Conservation (phyloP, 2,329 filamentous ascomycete genomes). For the Monilinia polystroma region DNA sequence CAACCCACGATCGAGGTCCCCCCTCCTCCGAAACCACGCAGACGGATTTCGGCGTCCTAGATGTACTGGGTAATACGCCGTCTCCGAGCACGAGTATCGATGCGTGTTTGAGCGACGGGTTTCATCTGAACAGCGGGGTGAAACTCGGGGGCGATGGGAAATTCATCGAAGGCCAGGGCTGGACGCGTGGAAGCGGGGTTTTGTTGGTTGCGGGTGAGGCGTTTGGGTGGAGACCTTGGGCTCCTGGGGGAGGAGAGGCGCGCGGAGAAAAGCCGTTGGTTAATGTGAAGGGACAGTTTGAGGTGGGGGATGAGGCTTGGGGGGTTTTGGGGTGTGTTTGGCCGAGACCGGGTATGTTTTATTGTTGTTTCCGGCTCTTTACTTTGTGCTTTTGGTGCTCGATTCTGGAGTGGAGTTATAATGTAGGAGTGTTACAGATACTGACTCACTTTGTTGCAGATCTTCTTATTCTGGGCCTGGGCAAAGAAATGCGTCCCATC, state of each 20-base stretch:
- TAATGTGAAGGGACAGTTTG: conserved; percentile 79
- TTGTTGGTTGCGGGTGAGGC: conserved; percentile 83
- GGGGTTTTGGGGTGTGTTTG: conserved; percentile 75
- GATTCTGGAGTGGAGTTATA: background rate
- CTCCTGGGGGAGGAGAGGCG: conserved; percentile 41
- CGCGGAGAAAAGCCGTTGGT: conserved; percentile 50
- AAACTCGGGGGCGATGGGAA: conserved; percentile 40
- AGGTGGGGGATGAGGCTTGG: conserved; percentile 69
- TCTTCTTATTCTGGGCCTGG: conserved; percentile 84
- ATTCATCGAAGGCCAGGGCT: conserved; percentile 43
- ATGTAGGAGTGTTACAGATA: background rate
- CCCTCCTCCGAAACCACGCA: conserved; percentile 59
- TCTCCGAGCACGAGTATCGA: conserved; percentile 81
- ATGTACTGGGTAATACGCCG: conserved; percentile 75
- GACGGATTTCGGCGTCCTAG: conserved; percentile 71
- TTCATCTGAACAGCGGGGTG: conserved; percentile 79
- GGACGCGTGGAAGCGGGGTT: conserved; percentile 64
- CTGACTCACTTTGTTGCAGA: conserved; percentile 51
- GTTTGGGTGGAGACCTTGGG: conserved; percentile 87
- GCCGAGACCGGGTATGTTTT: conserved; percentile 77
- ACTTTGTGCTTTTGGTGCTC: background rate
- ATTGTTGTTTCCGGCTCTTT: conserved; percentile 14
- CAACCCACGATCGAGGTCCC: conserved; percentile 54
- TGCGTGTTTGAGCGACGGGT: conserved; percentile 77
- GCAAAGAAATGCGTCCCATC: conserved; percentile 71